Evolutionary conservation across 225 moss, liverwort and hornwort species (phyloP).

Genomic region (Lunularia cruciata): DNA sequence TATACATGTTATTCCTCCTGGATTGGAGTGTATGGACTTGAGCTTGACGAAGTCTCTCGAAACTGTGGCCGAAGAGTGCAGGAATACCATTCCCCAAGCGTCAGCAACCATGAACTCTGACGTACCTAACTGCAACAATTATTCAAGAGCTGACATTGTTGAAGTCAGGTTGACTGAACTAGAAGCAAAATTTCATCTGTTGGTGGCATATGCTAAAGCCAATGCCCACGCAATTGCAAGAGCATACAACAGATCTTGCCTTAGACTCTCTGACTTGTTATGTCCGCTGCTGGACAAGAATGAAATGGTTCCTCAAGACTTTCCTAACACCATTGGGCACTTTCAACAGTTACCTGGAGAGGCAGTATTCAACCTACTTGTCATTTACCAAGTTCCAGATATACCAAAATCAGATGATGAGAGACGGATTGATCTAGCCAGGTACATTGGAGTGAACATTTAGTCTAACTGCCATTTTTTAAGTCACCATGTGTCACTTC

Average conservation of each 20-base stretch:
- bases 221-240: constrained; percentile 23
- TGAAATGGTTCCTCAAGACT: constrained; percentile 12
- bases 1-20: constrained; percentile 19
- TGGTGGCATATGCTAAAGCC: constrained; percentile 10
- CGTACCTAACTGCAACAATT: background rate
- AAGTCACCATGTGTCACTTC: no score
- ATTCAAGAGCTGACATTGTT: background rate
- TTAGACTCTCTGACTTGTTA: constrained; percentile 11
- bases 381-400: constrained; percentile 6
- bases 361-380: constrained; percentile 7
- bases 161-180: constrained; percentile 6
- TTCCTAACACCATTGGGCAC: constrained; percentile 19
- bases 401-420: constrained; percentile 21
- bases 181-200: constrained; percentile 15
- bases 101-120: background rate
- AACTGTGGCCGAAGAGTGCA: constrained; percentile 17
- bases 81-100: constrained; percentile 1
- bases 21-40: constrained; percentile 12
- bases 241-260: constrained; percentile 21
- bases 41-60: constrained; percentile 4
- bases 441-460: constrained; percentile 20
- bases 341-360: constrained; percentile 18
- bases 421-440: constrained; percentile 20
- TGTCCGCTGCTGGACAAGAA: constrained; percentile 21
- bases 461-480: no score